A percentile compares a stretch with the other conserved stretches of the same genome.
Evolutionary conservation across 2,329 filamentous ascomycete genomes (phyloP).

Genomic region (Neoarthrinium moseri): DNA sequence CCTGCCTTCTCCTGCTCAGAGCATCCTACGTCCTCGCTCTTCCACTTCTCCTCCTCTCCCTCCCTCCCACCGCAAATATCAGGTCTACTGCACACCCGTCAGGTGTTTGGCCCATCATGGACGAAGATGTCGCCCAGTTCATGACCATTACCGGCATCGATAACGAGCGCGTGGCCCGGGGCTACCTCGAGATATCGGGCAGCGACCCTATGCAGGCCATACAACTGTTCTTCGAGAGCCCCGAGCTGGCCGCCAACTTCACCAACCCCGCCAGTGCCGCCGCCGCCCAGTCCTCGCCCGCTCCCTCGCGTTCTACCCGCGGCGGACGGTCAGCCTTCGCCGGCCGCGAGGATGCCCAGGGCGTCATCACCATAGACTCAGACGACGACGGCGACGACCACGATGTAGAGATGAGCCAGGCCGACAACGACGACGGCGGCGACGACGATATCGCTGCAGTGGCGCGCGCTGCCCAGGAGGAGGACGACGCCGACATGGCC

Average conservation of each 20-base stretch:
- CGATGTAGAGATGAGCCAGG: slow-evolving; percentile 41
- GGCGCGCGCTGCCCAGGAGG: slow-evolving; percentile 56
- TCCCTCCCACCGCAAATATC: too few relatives aligned
- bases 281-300: slow-evolving; percentile 26
- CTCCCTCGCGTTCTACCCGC: slow-evolving; percentile 12
- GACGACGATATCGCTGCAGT: slow-evolving; percentile 40
- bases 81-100: too few relatives aligned
- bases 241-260: slow-evolving; percentile 61
- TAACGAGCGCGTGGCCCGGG: slow-evolving; percentile 69
- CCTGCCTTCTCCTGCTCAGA: not conserved
- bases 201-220: slow-evolving; percentile 83
- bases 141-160: slow-evolving; percentile 73
- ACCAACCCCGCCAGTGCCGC: slow-evolving; percentile 31
- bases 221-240: slow-evolving; percentile 86
- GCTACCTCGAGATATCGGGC: slow-evolving; percentile 83
- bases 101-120: slow-evolving; percentile 55
- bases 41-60: slow-evolving; percentile 1
- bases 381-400: slow-evolving; percentile 76
- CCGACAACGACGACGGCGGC: slow-evolving; percentile 35
- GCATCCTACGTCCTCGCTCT: not conserved
- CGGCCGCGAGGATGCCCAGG: slow-evolving; percentile 51
- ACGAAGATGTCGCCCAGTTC: slow-evolving; percentile 75
- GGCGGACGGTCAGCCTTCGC: slow-evolving; percentile 21
- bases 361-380: slow-evolving; percentile 74
- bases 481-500: slow-evolving; percentile 93